Conservation (phyloP, 768 basidiomycete genomes). For the Lactarius deliciosus region DNA sequence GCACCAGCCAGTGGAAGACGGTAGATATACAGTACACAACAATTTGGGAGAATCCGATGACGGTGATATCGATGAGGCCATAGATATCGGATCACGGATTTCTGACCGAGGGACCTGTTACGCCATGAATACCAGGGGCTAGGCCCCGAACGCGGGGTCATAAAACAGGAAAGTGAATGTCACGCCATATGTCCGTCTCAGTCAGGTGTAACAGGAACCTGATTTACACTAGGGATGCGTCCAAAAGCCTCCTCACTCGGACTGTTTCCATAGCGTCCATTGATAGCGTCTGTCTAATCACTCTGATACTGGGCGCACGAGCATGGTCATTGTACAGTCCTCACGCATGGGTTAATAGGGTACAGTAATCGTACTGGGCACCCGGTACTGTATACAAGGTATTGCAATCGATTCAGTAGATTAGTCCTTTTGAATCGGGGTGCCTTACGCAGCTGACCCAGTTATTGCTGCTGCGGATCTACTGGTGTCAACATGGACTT, state of each 20-base stretch:
- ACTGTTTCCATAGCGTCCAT: neutral
- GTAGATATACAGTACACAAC: neutral
- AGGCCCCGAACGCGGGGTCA: neutral
- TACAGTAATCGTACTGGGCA: neutral
- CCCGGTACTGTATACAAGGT: too few relatives aligned
- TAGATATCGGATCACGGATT: neutral
- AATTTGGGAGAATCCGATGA: neutral
- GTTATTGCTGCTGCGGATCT: neutral
- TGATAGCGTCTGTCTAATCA: neutral
- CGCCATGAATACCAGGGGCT: neutral
- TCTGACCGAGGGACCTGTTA: neutral
- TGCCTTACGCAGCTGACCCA: neutral
- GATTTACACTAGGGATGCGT: neutral
- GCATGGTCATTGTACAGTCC: neutral
- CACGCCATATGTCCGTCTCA: neutral
- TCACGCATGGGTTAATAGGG: neutral
- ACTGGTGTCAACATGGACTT: neutral
- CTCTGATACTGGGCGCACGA: neutral
- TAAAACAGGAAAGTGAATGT: neutral
- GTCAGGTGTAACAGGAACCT: neutral
- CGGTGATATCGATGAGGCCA: neutral
- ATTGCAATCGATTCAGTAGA: too few relatives aligned
- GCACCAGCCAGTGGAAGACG: neutral
- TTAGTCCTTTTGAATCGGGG: neutral
- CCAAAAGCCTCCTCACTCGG: neutral